Base-by-base conservation (phyloP, 2,329 filamentous ascomycete species). In the Phoma sp. region DNA sequence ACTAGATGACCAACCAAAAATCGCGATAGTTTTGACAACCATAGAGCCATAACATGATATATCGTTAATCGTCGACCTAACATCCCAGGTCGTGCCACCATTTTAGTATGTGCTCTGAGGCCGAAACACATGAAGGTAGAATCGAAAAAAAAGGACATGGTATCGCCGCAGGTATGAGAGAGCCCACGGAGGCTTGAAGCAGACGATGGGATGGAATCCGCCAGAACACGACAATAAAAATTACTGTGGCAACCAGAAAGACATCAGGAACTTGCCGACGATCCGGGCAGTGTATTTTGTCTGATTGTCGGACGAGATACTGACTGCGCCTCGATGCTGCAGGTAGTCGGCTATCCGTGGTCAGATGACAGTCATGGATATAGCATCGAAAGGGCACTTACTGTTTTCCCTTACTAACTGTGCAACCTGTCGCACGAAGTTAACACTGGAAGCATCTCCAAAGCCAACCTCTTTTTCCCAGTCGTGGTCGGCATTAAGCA, bases 181-280 rank as follows among this genome's bases (percentile, higher is more conserved):
- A 4, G n/a, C 33, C n/a, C 27, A 13, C n/a, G 9, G n/a, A 8
- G 18, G 4, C 7, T 11, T 13, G 4, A 22, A 32, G 25, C 10
- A 18, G 1, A 32, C 9, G 7, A 14, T 23, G 18, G 18, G 27
- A 32, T 30, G 40, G 23, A 42, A 18, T 13, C 18, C 8, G 10
- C 11, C 10, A 24, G 23, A 23, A 14, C 18, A 38, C 9, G n/a
- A 25, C 23, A 25, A 29, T 39, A 25, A 13, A 33, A 30, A 47
- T 52, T 27, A 57, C 47, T 55, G 55, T 9, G 69, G 69, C 38
- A 70, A 57, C 69, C 69, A 72, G 57, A 72, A 72, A 5, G 68
- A 70, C 9, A 78, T 61, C 47, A 80, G 48, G 57, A 80, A 79
- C 18, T 74, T 68, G n/a, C 75, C 74, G 7, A 78, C 72, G 32